Evolutionary conservation across 192 early-diverging fungal genomes (phyloP), one percentile per base, ranked within the genome.

Genomic region (Coemansia interrupta): DNA sequence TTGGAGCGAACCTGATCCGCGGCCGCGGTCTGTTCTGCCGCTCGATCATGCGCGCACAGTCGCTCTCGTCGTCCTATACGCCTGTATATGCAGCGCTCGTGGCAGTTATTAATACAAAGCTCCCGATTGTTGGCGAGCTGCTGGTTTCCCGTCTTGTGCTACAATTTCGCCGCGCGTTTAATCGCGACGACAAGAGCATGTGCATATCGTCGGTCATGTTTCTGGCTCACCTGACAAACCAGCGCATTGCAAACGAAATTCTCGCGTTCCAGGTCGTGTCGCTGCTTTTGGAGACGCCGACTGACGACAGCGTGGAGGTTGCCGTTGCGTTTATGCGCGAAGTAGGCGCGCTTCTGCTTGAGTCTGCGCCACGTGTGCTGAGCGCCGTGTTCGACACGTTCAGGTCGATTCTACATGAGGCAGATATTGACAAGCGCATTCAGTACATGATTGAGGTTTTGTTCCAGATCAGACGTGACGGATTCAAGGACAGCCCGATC

Each of bases 371-470:
- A 4, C 81, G 80, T 15, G 89, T 90, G 2, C 86, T 86, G 48
- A 89, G 90, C 60, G 88, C 86, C 18, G 87, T 96, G 20, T 97
- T 92, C 76, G 94, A 97, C 61, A 85, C 93, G 5, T 92, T 98
- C 61, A 83, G 94, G 22, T 85, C 88, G 4, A 92, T 96, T 47
- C 70, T 98, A 32, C 94, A 98, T 63, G 94, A 98, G 64, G 93
- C 92, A 9, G 82, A 86, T 32, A 92, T 98, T 44, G 94, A 96
- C 55, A 94, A 92, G 65, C 90, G 95, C 62, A 86, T 91, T 5
- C 94, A 98, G 71, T 82, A 96, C 59, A 98, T 96, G 94, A 90
- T 98, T 26, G 95, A 98, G 70, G 94, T 95, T 17, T 62, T 98
- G 26, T 96, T 98, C 68, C 94, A 98, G 81, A 83, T 93, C 19